phyloP scores from a whole-genome alignment of 371 early-diverging fungal species.

The Amoeboaphelidium protococcarum region DNA sequence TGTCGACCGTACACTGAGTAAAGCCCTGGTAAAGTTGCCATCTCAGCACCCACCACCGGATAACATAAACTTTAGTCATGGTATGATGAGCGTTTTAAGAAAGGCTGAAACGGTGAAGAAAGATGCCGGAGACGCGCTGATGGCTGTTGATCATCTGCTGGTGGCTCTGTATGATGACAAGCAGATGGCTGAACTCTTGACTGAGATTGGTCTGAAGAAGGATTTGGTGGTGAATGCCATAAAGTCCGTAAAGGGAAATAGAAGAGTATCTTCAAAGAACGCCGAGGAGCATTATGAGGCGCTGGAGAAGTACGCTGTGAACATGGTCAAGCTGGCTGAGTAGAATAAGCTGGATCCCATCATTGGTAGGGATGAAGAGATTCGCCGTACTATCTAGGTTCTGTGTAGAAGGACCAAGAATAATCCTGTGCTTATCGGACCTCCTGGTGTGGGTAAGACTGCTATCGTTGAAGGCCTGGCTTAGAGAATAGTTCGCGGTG shows the following conservation, averaged over 20 bases:
- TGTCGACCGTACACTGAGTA: conserved; percentile 49
- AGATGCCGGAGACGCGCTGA: conserved; percentile 61
- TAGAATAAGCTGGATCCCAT: conserved; percentile 49
- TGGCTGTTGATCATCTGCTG: conserved; percentile 66
- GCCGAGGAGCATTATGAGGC: conserved; percentile 61
- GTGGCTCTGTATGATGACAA: conserved; percentile 42
- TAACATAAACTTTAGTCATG: conserved; percentile 30
- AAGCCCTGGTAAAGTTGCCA: conserved; percentile 42
- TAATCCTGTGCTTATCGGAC: conserved; percentile 34
- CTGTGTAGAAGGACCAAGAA: conserved; percentile 29
- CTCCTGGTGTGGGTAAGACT: conserved; percentile 85
- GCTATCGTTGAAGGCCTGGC: conserved; percentile 90
- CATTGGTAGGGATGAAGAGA: conserved; percentile 54
- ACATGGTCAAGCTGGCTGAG: conserved; percentile 32
- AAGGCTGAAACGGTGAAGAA: too few relatives aligned
- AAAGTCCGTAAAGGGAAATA: conserved; percentile 48
- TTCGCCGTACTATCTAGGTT: conserved; percentile 39
- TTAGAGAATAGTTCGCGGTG: conserved; percentile 76
- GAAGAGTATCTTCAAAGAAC: conserved; percentile 48
- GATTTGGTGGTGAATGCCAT: conserved; percentile 47
- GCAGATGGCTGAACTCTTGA: conserved; percentile 27
- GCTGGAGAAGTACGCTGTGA: conserved; percentile 72
- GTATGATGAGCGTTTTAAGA: conserved; percentile 29
- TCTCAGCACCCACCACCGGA: conserved; percentile 63
- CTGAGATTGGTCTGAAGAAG: conserved; percentile 34